Base-by-base conservation (phyloP, 345 rosid species). In the Stellera chamaejasme region DNA sequence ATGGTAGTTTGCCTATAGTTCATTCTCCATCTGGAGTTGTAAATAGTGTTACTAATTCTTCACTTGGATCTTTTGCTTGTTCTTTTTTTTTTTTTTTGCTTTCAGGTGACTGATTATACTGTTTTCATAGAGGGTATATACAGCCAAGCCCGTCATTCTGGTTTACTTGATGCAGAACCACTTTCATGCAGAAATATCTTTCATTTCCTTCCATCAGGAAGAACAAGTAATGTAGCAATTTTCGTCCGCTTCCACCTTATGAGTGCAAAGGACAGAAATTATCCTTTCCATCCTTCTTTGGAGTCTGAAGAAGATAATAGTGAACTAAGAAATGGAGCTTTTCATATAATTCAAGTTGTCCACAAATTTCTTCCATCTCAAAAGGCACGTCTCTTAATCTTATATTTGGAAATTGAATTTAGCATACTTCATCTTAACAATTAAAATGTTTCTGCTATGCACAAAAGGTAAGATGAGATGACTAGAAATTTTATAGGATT, bases 51-150 rank as follows among this genome's bases (percentile, higher is more conserved):
- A 14, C 60, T 11, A 42, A n/a, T 57, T 19, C 64, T 43, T 56
- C 46, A 28, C 11, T 1, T 23, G 13, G 12, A 42, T 27, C 13
- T 39, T 43, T 51, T 27, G 23, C 13, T 13, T 41, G 50, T 13
- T 25, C 43, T 45, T 49, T 49, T 50, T 27, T 55, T 23, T 67
- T 65, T 63, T 10, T 52, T 13, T 63, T 63, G 51, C 11, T 26
- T 70, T 60, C 80, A 92, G 98, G 82, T 92, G 53, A 66, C 58
- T 61, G 81, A 86, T 61, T 92, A 77, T 67, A 51, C 42, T 65
- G 58, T 88, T 27, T 56, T 72, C 16, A 55, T 86, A 14, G 93
- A 81, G 58, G 98, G 86, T 52, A 47, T 56, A 58, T 77, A 84
- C 73, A 72, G 78, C 53, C 52, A 52, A 13, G 60, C 42, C 58